phyloP scores from a whole-genome alignment of 1,139 yeast species.

The Candida smagusa region DNA sequence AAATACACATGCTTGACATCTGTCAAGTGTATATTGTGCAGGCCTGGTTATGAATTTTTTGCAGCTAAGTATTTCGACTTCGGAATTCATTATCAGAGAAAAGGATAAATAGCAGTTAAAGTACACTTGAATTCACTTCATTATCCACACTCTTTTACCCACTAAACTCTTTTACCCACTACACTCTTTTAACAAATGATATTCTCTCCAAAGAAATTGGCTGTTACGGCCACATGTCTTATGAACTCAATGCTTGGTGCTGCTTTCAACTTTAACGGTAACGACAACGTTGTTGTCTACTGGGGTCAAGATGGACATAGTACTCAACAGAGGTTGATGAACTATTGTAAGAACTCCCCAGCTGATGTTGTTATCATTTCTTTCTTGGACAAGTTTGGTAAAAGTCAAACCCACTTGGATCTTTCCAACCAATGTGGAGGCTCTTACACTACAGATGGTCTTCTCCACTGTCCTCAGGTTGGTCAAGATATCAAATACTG shows the following conservation, averaged over 20 bases:
- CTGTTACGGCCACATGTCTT: neutral
- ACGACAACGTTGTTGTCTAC: slow-evolving; percentile 13
- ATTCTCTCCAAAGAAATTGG: neutral
- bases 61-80: no score
- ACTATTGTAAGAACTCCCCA: slow-evolving; percentile 13
- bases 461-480: slow-evolving; percentile 14
- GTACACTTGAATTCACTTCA: neutral
- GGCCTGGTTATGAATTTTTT: no score
- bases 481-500: slow-evolving; percentile 16
- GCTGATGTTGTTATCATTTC: slow-evolving; percentile 15
- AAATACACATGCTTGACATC: no score
- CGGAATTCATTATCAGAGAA: neutral
- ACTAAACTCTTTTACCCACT: neutral
- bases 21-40: no score
- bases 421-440: slow-evolving; percentile 15
- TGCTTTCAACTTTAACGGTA: slow-evolving; percentile 7
- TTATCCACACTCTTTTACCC: neutral
- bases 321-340: slow-evolving; percentile 11
- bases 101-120: neutral
- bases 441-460: slow-evolving; percentile 12
- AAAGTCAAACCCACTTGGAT: slow-evolving; percentile 8
- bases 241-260: neutral
- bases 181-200: neutral
- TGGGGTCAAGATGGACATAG: slow-evolving; percentile 20
- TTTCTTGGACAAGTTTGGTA: slow-evolving; percentile 13